Conservation (phyloP, 805 yeast species). For the Yueomyces sinensis region DNA sequence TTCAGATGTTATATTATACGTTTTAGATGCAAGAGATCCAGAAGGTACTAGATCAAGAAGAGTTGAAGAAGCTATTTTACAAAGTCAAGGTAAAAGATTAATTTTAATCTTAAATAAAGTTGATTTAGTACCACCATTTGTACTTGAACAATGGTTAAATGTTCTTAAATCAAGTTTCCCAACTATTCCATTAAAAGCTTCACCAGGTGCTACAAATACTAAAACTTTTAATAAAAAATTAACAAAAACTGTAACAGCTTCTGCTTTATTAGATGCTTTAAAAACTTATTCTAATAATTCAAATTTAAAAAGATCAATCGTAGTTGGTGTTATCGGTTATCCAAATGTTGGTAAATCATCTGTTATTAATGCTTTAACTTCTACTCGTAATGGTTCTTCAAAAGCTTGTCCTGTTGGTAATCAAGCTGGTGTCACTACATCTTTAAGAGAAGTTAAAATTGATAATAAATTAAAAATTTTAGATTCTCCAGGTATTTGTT, state of each 20-base stretch:
- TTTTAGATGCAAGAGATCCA: slow-evolving; percentile 96
- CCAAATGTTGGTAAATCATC: slow-evolving; percentile 97
- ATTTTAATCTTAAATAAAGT: slow-evolving; percentile 82
- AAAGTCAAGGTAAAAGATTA: slow-evolving; percentile 63
- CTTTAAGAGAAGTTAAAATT: slow-evolving; percentile 81
- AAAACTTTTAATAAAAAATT: slow-evolving; percentile 61
- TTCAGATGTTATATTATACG: slow-evolving; percentile 82
- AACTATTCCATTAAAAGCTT: slow-evolving; percentile 76
- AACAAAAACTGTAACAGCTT: slow-evolving; percentile 59
- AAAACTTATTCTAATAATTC: slow-evolving; percentile 77
- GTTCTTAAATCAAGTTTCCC: slow-evolving; percentile 77
- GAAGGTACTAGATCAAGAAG: slow-evolving; percentile 85
- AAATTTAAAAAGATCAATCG: slow-evolving; percentile 75
- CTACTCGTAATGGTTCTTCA: slow-evolving; percentile 54
- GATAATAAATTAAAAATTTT: slow-evolving; percentile 79
- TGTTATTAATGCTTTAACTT: slow-evolving; percentile 75
- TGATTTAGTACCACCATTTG: slow-evolving; percentile 81
- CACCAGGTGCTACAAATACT: slow-evolving; percentile 59
- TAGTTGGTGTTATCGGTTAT: slow-evolving; percentile 93
- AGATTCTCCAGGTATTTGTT: slow-evolving; percentile 96
- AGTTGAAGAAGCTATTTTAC: slow-evolving; percentile 81
- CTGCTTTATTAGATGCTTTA: slow-evolving; percentile 61
- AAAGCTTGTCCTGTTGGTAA: slow-evolving; percentile 94
- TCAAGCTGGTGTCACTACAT: slow-evolving; percentile 93
- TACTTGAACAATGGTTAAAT: slow-evolving; percentile 71